These are phyloP conservation scores for Cyclanthera cordifolia DNA, from an alignment of 306 rosid genomes.

Conservation along the genomic window DNA sequence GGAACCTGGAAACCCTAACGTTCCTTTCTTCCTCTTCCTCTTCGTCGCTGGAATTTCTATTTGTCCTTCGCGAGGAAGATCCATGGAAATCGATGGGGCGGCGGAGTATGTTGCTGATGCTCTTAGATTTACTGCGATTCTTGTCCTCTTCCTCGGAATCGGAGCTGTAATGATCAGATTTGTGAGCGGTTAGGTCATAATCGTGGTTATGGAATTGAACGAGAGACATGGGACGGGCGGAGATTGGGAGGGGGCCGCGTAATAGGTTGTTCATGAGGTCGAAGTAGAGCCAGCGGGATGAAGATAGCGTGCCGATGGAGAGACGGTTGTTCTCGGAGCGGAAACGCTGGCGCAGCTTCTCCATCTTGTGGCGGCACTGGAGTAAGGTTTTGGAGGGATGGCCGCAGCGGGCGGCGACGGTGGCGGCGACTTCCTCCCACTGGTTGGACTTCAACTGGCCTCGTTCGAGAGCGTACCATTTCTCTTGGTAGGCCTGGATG, in stretches of 20 bases:
- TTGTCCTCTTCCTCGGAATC: conserved; percentile 1
- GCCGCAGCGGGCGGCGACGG: conserved; percentile 78
- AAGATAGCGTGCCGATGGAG: not conserved
- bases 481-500: conserved; percentile 73
- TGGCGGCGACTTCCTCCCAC: conserved; percentile 84
- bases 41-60: not conserved
- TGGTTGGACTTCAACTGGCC: conserved; percentile 69
- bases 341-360: conserved; percentile 82
- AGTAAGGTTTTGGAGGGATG: conserved; percentile 51
- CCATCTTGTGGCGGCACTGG: conserved; percentile 91
- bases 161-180: not conserved
- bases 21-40: conserved; percentile 2
- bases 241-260: conserved; percentile 78
- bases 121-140: conserved; percentile 24
- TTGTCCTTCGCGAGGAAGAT: conserved; percentile 6
- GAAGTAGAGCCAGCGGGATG: conserved; percentile 48
- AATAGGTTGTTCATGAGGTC: conserved; percentile 61
- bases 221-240: conserved; percentile 31
- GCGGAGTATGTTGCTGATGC: conserved; percentile 32
- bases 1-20: conserved; percentile 13
- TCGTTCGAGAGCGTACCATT: conserved; percentile 69
- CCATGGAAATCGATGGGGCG: conserved; percentile 18
- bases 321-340: conserved; percentile 46
- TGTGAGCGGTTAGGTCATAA: not conserved
- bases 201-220: not conserved